Evolutionary conservation across 192 early-diverging fungal species (phyloP), one percentile per base, ranked within the genome.

Genomic region (Coemansia sp.): DNA sequence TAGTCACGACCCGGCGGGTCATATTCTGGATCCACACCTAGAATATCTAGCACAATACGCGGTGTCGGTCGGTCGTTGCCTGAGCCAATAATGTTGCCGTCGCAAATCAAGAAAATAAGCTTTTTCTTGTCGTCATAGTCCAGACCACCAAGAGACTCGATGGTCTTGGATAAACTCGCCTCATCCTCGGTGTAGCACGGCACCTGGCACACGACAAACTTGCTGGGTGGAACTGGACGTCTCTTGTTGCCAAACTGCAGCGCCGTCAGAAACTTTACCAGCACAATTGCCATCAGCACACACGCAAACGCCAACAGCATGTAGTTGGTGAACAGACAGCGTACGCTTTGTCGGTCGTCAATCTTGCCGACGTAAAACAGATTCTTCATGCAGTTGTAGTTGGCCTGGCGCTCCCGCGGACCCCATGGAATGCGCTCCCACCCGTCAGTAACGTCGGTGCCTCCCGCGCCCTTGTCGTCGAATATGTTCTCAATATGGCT

Each of bases 51-150:
- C 0, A 96, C 93, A 60, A 98, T 94, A 39, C 90, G 80, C 11
- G 94, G 94, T 1, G 96, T 98, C 0, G 96, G 89, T n/a, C 87
- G 76, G 67, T 98, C 96, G 66, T 98, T 97, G 23, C 96, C 96
- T 27, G 88, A 88, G 35, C 96, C 96, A 45, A 94, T 86, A 78
- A 98, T 93, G 82, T 90, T 88, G 53, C 94, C 93, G 70, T 94
- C 93, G 56, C 85, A 85, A 61, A 94, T 88, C 22, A 97, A 4
- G 63, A 97, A 91, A 9, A 97, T 68, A 10, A 97, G 72, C 74
- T 95, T 95, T 37, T 91, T 83, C 59, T 93, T 94, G 81, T 95
- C 90, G 43, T 93, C 89, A 52, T 94, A 95, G 7, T 82, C 73
- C 9, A 96, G 71, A 0, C 75, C 72, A 2, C 93, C 84, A 24